Percentiles rank a stretch among this genome's conserved stretches.
These are phyloP conservation scores for Ustilago loliicola DNA, from an alignment of 1,284 basidiomycete species.

Conservation along the genomic window DNA sequence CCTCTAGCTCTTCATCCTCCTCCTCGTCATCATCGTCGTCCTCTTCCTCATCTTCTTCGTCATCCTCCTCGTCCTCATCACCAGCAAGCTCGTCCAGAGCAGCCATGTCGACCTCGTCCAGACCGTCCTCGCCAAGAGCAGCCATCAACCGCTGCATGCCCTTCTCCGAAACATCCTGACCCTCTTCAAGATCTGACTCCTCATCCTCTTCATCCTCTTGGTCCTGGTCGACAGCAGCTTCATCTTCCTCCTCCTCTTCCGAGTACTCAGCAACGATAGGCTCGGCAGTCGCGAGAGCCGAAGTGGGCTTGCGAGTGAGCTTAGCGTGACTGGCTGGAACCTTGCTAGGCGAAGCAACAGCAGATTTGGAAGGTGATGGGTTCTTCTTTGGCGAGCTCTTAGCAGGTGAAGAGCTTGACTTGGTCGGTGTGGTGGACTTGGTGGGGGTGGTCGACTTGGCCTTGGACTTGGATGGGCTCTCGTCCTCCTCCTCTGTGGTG, in stretches of 20 bases:
- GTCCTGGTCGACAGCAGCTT: slow-evolving; percentile 28
- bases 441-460: slow-evolving; percentile 20
- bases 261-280: slow-evolving; percentile 44
- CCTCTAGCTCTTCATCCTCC: slow-evolving; percentile 36
- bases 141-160: slow-evolving; percentile 65
- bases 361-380: slow-evolving; percentile 8
- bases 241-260: slow-evolving; percentile 42
- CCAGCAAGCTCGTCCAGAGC: slow-evolving; percentile 54
- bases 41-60: slow-evolving; percentile 46
- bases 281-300: slow-evolving; percentile 44
- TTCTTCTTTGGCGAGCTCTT: slow-evolving; percentile 25
- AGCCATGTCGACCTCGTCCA: slow-evolving; percentile 63
- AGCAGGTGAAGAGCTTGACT: slow-evolving; percentile 21
- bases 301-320: slow-evolving; percentile 42
- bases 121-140: slow-evolving; percentile 65
- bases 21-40: slow-evolving; percentile 51
- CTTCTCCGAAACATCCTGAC: slow-evolving; percentile 62
- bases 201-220: slow-evolving; percentile 44
- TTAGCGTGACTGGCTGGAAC: slow-evolving; percentile 42
- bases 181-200: slow-evolving; percentile 61
- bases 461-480: slow-evolving; percentile 8
- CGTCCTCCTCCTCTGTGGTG: not conserved
- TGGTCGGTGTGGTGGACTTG: slow-evolving; percentile 25
- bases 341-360: slow-evolving; percentile 29
- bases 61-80: slow-evolving; percentile 42